Evolutionary conservation across 768 basidiomycete genomes (phyloP), one percentile per base, ranked within the genome.

Genomic region (Serendipita sp.): DNA sequence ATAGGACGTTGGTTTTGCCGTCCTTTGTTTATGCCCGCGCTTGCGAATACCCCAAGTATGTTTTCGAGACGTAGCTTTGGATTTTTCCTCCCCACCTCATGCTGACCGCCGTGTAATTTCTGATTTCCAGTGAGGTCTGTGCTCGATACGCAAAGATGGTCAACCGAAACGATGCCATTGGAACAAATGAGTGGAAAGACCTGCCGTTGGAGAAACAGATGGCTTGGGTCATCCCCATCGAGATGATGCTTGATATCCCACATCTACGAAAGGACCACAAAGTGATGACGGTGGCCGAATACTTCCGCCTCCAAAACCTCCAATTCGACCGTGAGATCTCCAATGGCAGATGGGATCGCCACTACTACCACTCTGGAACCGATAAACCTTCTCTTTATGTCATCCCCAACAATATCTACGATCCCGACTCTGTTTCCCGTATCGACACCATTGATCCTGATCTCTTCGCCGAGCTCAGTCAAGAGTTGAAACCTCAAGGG

Each of bases 21-120:
- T 75, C 79, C 1, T 76, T 74, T 66, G 74, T 80, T 63, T 80
- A 80, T 45, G 78, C 78, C 11, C 76, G 79, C 58, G 72, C 74
- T 1, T 80, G 79, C 69, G 77, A 78, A 67, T 78, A 74, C 64
- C 71, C 73, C 53, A 72, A 73, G 75, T 75, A 66, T 38, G 76
- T 68, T 8, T 51, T 5, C n/a, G 8, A 32, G 18, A 51, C 48
- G 30, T 8, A 51, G 48, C 30, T 32, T 51, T 51, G 18, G 1
- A 51, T 51, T 24, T 24, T 24, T 24, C 24, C 24, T 24, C 24
- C 24, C 24, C 24, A 24, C 24, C 24, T 24, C 24, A 24, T 24
- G 24, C 24, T 24, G 24, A n/a, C 48, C 8, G 18, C 5, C n/a
- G n/a, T n/a, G n/a, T 18, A 8, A 18, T 32, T 18, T 7, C 16